Percentiles rank a stretch among this genome's conserved stretches.
phyloP scores from a whole-genome alignment of 2,329 filamentous ascomycete species.

The Escovopsis sp. region DNA sequence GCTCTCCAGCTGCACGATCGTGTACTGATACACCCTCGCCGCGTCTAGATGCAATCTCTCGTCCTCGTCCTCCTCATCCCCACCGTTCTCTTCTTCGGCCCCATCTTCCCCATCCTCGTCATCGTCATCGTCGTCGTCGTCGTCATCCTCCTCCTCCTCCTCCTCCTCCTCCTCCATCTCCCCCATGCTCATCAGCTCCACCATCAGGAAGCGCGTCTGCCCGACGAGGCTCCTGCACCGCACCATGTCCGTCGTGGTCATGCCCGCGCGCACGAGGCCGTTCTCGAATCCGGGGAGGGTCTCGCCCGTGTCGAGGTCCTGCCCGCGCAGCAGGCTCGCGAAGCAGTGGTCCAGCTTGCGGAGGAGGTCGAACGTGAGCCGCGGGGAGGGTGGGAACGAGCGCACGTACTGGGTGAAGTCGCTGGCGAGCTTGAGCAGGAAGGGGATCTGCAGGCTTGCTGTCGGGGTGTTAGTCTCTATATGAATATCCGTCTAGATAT shows the following conservation, averaged over 20 bases:
- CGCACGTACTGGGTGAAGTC: slow-evolving; percentile 57
- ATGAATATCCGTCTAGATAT: too few relatives aligned
- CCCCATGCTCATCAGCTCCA: slow-evolving; percentile 45
- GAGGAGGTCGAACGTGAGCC: slow-evolving; percentile 54
- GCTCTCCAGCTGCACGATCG: slow-evolving; percentile 59
- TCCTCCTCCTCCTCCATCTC: slow-evolving; percentile 26
- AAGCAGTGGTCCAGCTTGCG: slow-evolving; percentile 75
- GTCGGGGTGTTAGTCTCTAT: neutral
- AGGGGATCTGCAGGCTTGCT: slow-evolving; percentile 72
- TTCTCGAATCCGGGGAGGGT: slow-evolving; percentile 55
- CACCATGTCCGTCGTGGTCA: slow-evolving; percentile 73
- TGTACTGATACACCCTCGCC: slow-evolving; percentile 64
- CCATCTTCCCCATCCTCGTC: slow-evolving; percentile 6
- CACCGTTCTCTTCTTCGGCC: too few relatives aligned
- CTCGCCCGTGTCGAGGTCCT: slow-evolving; percentile 49
- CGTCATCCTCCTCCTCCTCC: slow-evolving; percentile 21
- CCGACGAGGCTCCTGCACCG: slow-evolving; percentile 71
- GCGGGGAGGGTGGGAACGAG: slow-evolving; percentile 47
- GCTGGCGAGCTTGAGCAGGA: slow-evolving; percentile 63
- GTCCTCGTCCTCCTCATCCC: slow-evolving; percentile 20
- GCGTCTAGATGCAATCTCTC: slow-evolving; percentile 49
- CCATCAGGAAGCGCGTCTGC: slow-evolving; percentile 53
- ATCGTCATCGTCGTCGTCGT: slow-evolving; percentile 20
- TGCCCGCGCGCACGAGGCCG: slow-evolving; percentile 40
- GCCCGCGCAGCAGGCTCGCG: slow-evolving; percentile 53